Base-by-base conservation (phyloP, 2,329 filamentous ascomycete genomes). In the Lachnellula occidentalis region DNA sequence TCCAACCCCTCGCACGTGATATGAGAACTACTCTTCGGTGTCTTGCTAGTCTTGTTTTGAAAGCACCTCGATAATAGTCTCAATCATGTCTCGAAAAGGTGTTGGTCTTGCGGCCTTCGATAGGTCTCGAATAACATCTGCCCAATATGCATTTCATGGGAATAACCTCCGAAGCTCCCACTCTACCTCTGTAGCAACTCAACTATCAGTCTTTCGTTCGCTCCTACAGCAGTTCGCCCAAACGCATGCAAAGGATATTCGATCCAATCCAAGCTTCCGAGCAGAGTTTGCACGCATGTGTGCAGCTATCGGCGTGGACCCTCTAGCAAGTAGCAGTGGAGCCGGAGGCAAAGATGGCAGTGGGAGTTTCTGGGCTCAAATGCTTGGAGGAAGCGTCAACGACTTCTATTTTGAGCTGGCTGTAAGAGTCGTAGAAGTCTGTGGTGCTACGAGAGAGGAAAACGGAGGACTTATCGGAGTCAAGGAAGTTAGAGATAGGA, bases 231-330 rank as follows among this genome's bases (percentile, higher is more conserved):
- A 95, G 72, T 99, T 99, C 73, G 90, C 92, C 45, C 81, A 92
- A 67, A 95, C 92, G 48, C 94, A 99, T 78, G 89, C 88, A 64
- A 91, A 92, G 69, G 94, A 96, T 66, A 99, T 99, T 57, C 92
- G 92, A 60, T 95, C 91, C 2, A 92, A 97, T 70, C 94, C 94
- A 5, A 87, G 84, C 8, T 99, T 99, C 72, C 90, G 94, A 58
- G 91, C 92, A 34, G 92, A 99, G 73, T 99, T 99, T 69, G 92
- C 94, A 3, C 90, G 92, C 70, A 99, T 99, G 94, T 99, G 94
- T 74, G 85, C 91, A 66, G 91, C 92, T 59, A 96, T 99, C 63
- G 94, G 94, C 48, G 91, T 99, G 12, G 94, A 99, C 71, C 95
- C 94, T 2, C 78, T 99, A 17, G 90, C 91, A n/a, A 84, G 80